Evolutionary conservation across 75 land plant genomes (phyloP), one percentile per base, ranked within the genome.

Genomic region (Sequoia sempervirens): DNA sequence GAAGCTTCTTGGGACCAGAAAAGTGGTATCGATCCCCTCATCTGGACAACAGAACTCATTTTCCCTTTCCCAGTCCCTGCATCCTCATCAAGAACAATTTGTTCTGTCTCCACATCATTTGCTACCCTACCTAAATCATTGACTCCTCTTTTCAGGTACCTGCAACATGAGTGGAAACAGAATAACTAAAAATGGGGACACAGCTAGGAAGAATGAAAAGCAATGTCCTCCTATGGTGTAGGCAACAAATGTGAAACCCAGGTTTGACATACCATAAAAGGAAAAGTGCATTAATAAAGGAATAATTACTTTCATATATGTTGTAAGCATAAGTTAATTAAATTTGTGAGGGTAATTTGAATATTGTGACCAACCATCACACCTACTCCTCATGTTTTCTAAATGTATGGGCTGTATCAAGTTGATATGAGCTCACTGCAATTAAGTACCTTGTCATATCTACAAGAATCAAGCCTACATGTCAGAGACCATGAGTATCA

Each of bases 1-100:
- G 99, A 97, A 80, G 92, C 93, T 89, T 96, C 99, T 80, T 97
- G 99, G 4, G 99, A 97, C 99, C 99, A 97, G 78, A 97, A 97
- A 79, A 97, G 98, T n/a, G 99, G 99, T 85, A 97, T 97, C 68
- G 98, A 97, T 58, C 99, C 99, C 58, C 98, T 90, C 93, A 97
- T 94, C 87, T 97, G 99, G 43, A 97, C 99, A 20, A 97, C 94
- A 45, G 99, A 97, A 79, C 97, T 94, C 92, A 97, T 96, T 75
- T 90, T 94, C 73, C 99, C 99, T 81, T 88, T 86, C 82, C 86
- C 83, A 28, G 91, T 87, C 56, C 96, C 98, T 81, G 93, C 89
- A 81, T 94, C 96, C 85, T 97, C 99, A 82, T 97, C 96, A 85
- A 90, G 85, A 12, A 97, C 88, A 75, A 96, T 90, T 85, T 96